Conservation (phyloP, 139 green algal species). For the Chlorella sorokiniana region DNA sequence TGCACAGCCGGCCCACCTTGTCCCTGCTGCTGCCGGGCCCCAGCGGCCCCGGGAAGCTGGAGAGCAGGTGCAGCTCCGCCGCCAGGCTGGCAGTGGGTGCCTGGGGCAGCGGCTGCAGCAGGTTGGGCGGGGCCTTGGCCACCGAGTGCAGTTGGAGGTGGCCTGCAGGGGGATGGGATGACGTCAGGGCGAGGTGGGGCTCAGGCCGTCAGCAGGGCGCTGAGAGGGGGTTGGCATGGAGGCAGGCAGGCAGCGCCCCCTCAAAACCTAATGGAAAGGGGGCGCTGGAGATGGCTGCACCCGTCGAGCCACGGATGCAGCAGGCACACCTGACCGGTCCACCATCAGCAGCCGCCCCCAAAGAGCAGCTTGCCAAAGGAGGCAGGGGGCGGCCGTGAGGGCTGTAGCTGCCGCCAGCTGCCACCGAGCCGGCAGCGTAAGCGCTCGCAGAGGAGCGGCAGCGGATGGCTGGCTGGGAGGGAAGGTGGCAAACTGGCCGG, state of each 20-base stretch:
- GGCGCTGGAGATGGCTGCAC: background rate
- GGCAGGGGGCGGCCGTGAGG: conserved; percentile 1
- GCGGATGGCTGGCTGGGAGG: background rate
- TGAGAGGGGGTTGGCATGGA: background rate
- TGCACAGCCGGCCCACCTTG: conserved; percentile 23
- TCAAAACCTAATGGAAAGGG: background rate
- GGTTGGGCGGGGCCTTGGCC: background rate
- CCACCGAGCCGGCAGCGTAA: background rate
- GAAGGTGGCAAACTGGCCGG: background rate
- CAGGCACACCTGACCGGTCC: background rate
- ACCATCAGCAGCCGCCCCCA: conserved; percentile 32
- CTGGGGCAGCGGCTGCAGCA: conserved; percentile 13
- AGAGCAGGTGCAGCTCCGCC: conserved; percentile 1
- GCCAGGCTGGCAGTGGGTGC: conserved; percentile 19
- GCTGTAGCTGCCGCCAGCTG: background rate
- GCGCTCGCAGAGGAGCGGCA: background rate
- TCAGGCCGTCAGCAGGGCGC: background rate
- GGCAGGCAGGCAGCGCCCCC: background rate
- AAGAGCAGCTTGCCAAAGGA: conserved; percentile 33
- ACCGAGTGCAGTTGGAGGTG: background rate
- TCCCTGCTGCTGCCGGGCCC: conserved; percentile 28
- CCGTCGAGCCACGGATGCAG: too few relatives aligned
- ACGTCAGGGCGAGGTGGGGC: background rate
- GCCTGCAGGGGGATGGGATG: background rate
- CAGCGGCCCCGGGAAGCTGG: conserved; percentile 45